Conservation (phyloP, 2,329 filamentous ascomycete species). For the Periconia macrospinosa region DNA sequence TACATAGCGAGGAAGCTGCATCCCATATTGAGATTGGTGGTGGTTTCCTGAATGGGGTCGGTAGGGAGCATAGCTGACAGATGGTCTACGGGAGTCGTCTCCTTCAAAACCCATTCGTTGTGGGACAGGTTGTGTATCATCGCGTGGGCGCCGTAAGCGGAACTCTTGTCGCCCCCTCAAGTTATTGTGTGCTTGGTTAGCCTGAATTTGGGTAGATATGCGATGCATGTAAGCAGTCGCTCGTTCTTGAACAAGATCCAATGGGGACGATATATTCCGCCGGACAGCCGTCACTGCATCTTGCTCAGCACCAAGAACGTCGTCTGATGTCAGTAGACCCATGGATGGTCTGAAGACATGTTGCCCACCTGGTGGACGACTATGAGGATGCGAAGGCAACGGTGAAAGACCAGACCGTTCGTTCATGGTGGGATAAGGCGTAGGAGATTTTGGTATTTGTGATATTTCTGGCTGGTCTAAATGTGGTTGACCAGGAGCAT, state of each 20-base stretch:
- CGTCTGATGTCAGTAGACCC: slow-evolving; percentile 10
- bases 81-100: slow-evolving; percentile 1
- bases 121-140: background rate
- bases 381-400: slow-evolving; percentile 16
- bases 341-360: slow-evolving; percentile 8
- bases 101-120: background rate
- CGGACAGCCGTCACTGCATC: slow-evolving; percentile 23
- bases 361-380: slow-evolving; percentile 11
- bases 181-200: slow-evolving; percentile 2
- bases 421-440: background rate
- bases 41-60: background rate
- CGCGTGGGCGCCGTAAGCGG: slow-evolving; percentile 3
- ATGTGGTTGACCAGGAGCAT: background rate
- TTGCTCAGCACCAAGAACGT: slow-evolving; percentile 13
- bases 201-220: slow-evolving; percentile 4
- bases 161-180: background rate
- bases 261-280: slow-evolving; percentile 27
- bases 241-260: slow-evolving; percentile 25
- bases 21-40: background rate
- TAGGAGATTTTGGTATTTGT: slow-evolving; percentile 14
- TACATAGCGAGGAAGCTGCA: background rate
- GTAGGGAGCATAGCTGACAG: slow-evolving; percentile 4
- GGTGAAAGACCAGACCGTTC: slow-evolving; percentile 10
- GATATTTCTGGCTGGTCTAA: slow-evolving; percentile 7
- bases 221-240: slow-evolving; percentile 15